Evolutionary conservation across 2,329 filamentous ascomycete genomes (phyloP).

Genomic region (Aspergillus neoniger): DNA sequence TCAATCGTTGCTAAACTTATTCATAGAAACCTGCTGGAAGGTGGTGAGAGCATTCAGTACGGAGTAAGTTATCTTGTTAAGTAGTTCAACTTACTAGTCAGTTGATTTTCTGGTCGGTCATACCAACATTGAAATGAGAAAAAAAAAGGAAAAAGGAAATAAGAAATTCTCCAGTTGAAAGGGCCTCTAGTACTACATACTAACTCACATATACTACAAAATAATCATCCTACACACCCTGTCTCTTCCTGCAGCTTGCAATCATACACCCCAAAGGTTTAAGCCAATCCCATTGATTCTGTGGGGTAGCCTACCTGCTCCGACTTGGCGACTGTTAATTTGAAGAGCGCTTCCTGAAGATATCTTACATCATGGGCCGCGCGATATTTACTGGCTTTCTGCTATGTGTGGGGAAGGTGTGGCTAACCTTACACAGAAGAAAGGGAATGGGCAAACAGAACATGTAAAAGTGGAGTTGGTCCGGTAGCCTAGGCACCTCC

Average conservation of each 20-base stretch:
- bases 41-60: neutral
- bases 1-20: slow-evolving; percentile 4
- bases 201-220: too few species aligned
- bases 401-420: neutral
- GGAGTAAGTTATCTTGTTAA: neutral
- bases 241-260: neutral
- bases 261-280: neutral
- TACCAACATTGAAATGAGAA: too few species aligned
- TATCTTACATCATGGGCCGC: slow-evolving; percentile 1
- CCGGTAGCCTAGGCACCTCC: neutral
- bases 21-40: slow-evolving; percentile 2
- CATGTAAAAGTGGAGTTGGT: neutral
- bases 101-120: too few species aligned
- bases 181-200: too few species aligned
- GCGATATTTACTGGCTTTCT: neutral
- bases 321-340: neutral
- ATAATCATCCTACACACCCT: too few species aligned
- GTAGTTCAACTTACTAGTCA: too few species aligned
- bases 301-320: neutral
- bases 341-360: slow-evolving; percentile 1
- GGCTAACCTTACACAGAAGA: slow-evolving; percentile 1
- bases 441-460: slow-evolving; percentile 1
- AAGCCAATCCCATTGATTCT: neutral
- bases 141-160: too few species aligned
- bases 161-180: too few species aligned